Evolutionary conservation across 805 yeast species (phyloP).

Genomic region (Candida maesae): DNA sequence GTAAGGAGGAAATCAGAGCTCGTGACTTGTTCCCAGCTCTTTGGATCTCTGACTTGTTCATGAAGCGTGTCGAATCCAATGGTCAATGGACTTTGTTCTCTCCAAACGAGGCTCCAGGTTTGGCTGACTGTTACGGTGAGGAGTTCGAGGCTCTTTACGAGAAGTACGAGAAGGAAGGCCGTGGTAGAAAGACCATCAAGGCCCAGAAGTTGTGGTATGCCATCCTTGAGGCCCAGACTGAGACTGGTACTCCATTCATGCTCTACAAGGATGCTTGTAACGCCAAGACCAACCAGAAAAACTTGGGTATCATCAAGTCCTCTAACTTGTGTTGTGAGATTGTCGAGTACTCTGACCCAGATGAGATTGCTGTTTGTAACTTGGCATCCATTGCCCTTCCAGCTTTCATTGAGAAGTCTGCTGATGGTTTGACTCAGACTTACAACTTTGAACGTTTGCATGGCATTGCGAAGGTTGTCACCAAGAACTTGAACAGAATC

Average conservation of each 20-base stretch:
- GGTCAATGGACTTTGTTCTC: constrained; percentile 88
- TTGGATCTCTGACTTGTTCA: constrained; percentile 94
- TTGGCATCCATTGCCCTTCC: constrained; percentile 91
- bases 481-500: constrained; percentile 73
- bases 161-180: constrained; percentile 67
- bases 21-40: constrained; percentile 90
- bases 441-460: constrained; percentile 78
- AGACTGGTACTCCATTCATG: constrained; percentile 96
- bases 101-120: constrained; percentile 85
- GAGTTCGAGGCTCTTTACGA: constrained; percentile 73
- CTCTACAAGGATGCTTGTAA: constrained; percentile 93
- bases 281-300: constrained; percentile 82
- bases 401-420: constrained; percentile 51
- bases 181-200: constrained; percentile 59
- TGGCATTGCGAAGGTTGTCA: constrained; percentile 68
- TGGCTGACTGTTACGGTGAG: constrained; percentile 79
- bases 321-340: constrained; percentile 95
- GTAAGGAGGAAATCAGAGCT: constrained; percentile 91
- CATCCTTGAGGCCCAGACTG: constrained; percentile 88
- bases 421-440: constrained; percentile 43
- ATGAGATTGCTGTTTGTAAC: constrained; percentile 95
- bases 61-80: constrained; percentile 80
- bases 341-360: constrained; percentile 84
- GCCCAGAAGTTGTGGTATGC: constrained; percentile 95
- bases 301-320: constrained; percentile 88